phyloP scores from a whole-genome alignment of 78 protist species.

The Dictyostelium purpureum region DNA sequence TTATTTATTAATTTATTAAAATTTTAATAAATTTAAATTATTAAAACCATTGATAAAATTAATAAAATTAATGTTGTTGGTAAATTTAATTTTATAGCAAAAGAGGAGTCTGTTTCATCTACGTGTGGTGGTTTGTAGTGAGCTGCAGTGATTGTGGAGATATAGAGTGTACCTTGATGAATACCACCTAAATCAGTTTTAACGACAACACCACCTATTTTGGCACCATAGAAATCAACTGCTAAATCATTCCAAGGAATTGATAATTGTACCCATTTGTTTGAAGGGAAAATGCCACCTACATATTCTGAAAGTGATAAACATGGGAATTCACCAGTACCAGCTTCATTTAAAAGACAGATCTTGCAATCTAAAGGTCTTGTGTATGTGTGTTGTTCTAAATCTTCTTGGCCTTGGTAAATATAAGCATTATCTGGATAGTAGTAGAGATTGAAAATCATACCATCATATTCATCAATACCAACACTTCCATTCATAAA shows the following conservation, averaged over 20 bases:
- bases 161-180: not conserved
- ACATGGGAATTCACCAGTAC: slow-evolving; percentile 10
- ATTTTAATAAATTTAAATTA: no score
- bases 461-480: not conserved
- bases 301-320: slow-evolving; percentile 19
- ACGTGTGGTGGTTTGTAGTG: not conserved
- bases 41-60: not conserved
- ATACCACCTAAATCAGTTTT: slow-evolving; percentile 10
- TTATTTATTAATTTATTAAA: no score
- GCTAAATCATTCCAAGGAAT: slow-evolving; percentile 49
- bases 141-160: not conserved
- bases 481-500: slow-evolving; percentile 3
- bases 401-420: slow-evolving; percentile 6
- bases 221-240: not conserved
- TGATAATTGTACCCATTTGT: slow-evolving; percentile 13
- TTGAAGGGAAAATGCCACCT: slow-evolving; percentile 46
- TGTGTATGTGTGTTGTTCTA: slow-evolving; percentile 3
- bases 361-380: not conserved
- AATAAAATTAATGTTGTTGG: not conserved
- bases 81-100: not conserved
- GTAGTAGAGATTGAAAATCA: not conserved
- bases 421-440: not conserved
- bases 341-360: not conserved
- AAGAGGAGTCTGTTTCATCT: not conserved
- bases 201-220: not conserved